A percentile compares a stretch with the other conserved stretches of the same genome.
Conservation (phyloP, 1,284 basidiomycete species). For the Sutorius eximius region DNA sequence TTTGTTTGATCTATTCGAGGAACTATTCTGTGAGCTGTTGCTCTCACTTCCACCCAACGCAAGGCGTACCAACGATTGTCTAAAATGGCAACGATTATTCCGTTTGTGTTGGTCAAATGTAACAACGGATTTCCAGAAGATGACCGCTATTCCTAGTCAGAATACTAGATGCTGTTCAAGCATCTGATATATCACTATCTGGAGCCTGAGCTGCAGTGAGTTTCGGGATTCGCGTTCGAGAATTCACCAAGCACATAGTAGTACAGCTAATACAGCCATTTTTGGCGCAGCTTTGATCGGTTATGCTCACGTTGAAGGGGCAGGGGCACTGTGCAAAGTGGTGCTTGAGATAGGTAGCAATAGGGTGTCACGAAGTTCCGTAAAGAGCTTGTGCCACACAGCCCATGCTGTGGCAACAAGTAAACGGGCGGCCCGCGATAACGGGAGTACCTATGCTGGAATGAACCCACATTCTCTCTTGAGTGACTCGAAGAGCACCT, state of each 20-base stretch:
- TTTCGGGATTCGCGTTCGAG: background rate
- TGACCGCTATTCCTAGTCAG: too few species aligned
- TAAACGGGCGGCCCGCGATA: background rate
- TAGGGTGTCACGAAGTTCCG: background rate
- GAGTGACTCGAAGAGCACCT: background rate
- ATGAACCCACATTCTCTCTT: background rate
- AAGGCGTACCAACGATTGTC: too few species aligned
- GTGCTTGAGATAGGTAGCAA: background rate
- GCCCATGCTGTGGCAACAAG: constrained; percentile 4
- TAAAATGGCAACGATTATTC: too few species aligned
- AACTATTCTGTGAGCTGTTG: too few species aligned
- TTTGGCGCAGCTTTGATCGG: background rate
- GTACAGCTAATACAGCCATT: background rate
- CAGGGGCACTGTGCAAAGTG: too few species aligned
- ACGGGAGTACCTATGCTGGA: background rate
- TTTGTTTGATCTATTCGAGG: too few species aligned
- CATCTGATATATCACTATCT: background rate
- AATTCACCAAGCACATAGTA: background rate
- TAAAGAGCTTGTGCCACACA: too few species aligned
- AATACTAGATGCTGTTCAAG: background rate
- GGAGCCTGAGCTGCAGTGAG: too few species aligned
- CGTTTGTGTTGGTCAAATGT: background rate
- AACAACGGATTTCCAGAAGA: background rate
- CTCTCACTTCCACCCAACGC: too few species aligned
- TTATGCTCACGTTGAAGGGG: background rate